Conservation (phyloP, 1,284 basidiomycete species). For the Heterobasidion irregulare region DNA sequence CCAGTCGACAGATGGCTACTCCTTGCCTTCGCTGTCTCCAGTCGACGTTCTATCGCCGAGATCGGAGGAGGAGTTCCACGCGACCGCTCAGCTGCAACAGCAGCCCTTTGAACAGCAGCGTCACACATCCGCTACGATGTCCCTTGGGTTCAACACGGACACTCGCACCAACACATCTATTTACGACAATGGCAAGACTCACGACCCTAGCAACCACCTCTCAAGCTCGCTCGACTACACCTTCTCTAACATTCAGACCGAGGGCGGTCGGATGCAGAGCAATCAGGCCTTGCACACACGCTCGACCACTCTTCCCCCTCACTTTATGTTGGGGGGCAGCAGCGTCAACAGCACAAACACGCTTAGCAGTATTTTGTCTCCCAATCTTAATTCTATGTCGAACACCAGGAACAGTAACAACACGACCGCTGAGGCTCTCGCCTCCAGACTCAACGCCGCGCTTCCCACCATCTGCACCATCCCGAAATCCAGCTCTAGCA, state of each 20-base stretch:
- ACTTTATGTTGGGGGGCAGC: slow-evolving; percentile 10
- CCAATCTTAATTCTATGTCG: background rate
- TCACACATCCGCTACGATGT: slow-evolving; percentile 1
- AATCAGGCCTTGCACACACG: slow-evolving; percentile 11
- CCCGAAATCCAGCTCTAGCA: background rate
- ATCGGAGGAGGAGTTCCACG: slow-evolving; percentile 31
- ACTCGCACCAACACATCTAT: slow-evolving; percentile 3
- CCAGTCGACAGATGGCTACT: background rate
- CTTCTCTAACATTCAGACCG: slow-evolving; percentile 1
- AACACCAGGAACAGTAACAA: background rate
- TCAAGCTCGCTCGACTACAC: slow-evolving; percentile 7
- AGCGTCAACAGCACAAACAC: background rate
- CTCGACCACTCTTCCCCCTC: slow-evolving; percentile 14
- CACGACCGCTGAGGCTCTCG: background rate
- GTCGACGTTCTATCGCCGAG: slow-evolving; percentile 22
- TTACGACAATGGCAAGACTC: slow-evolving; percentile 3
- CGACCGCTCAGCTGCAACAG: slow-evolving; percentile 10
- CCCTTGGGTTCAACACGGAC: slow-evolving; percentile 4
- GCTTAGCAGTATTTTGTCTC: background rate
- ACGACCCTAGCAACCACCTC: slow-evolving; percentile 2
- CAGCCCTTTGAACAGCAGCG: slow-evolving; percentile 6
- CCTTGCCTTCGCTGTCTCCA: slow-evolving; percentile 1
- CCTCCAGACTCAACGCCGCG: background rate
- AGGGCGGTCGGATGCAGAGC: slow-evolving; percentile 7
- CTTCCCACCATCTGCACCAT: background rate